Conservation (phyloP, 2,329 filamentous ascomycete genomes). For the Cadophora malorum region DNA sequence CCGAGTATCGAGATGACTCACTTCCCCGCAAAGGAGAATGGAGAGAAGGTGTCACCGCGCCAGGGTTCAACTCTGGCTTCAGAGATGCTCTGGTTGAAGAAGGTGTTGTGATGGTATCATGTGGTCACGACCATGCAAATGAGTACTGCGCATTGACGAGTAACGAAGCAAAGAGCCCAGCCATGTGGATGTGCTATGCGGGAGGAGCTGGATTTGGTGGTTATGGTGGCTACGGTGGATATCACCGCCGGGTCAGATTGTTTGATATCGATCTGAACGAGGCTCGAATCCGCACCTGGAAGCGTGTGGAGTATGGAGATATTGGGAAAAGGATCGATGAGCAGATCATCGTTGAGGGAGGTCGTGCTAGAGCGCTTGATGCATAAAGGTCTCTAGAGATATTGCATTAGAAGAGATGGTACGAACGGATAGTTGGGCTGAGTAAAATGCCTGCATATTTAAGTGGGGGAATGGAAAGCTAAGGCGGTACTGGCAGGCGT, state of each 20-base stretch:
- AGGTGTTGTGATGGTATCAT: conserved; percentile 85
- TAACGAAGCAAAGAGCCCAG: conserved; percentile 54
- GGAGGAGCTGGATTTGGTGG: conserved; percentile 92
- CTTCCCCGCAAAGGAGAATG: conserved; percentile 72
- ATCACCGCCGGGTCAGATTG: conserved; percentile 81
- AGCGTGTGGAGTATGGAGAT: conserved; percentile 77
- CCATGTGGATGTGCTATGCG: conserved; percentile 98
- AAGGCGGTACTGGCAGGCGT: conserved; percentile 10
- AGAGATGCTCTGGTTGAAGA: conserved; percentile 86
- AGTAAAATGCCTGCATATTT: conserved; percentile 8
- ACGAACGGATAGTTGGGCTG: background rate
- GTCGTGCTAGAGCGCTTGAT: conserved; percentile 40
- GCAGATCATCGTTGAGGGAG: conserved; percentile 70
- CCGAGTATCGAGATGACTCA: conserved; percentile 75
- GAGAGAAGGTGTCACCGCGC: conserved; percentile 86
- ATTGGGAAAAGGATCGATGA: conserved; percentile 61
- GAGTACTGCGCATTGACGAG: conserved; percentile 84
- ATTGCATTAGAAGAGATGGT: too few relatives aligned
- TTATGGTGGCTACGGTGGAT: conserved; percentile 90
- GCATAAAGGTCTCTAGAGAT: background rate
- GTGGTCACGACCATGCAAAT: conserved; percentile 95
- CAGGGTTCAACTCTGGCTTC: conserved; percentile 90
- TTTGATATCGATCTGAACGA: conserved; percentile 95
- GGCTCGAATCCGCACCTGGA: conserved; percentile 89
- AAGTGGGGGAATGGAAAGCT: conserved; percentile 1